Base-by-base conservation (phyloP, 2,329 filamentous ascomycete species). In the Colletotrichum echinochloae region DNA sequence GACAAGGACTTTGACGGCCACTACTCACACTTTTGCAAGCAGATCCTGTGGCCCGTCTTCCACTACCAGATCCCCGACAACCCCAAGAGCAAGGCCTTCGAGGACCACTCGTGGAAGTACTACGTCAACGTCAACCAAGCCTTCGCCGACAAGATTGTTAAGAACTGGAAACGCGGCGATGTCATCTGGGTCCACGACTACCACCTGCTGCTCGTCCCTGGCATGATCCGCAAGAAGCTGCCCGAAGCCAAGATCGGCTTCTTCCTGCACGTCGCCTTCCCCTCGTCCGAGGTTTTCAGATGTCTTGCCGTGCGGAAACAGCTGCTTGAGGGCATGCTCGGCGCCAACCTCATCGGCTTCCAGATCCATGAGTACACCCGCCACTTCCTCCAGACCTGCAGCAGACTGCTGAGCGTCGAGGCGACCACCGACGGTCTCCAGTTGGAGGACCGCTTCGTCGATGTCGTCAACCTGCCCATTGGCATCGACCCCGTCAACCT, bases 41-140 rank as follows among this genome's bases (percentile, higher is more conserved):
- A 95, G 78, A 97, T 98, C 65, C 86, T 98, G 8, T 98, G 95
- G 95, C 95, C 95, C 1, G 95, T 98, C 71, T 97, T 98, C 81
- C 95, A 98, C 82, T 98, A 98, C 80, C 95, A 98, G 81, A 97
- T 98, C 70, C 96, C 95, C 0, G 96, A 98, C 79, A 97, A 97
- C 78, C 95, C 95, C 33, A 97, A 97, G 86, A 98, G 94, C 89
- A 98, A 98, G 81, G 95, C 95, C 0, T 98, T 97, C 79, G 92
- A 97, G 80, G 95, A 98, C 75, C 95, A 98, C 81, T 98, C 95
- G 0, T 98, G 95, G 94, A 89, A 94, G 75, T 97, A 94, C 83
- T 98, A 98, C 77, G 92, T 94, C 78, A 94, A 93, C 64, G 88
- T 98, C 77, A 98, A 98, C 82, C 92, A 96, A 80, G 94, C 92